These are phyloP conservation scores for Liriodendron chinense DNA, from an alignment of 164 flowering plant species.

Conservation along the genomic window DNA sequence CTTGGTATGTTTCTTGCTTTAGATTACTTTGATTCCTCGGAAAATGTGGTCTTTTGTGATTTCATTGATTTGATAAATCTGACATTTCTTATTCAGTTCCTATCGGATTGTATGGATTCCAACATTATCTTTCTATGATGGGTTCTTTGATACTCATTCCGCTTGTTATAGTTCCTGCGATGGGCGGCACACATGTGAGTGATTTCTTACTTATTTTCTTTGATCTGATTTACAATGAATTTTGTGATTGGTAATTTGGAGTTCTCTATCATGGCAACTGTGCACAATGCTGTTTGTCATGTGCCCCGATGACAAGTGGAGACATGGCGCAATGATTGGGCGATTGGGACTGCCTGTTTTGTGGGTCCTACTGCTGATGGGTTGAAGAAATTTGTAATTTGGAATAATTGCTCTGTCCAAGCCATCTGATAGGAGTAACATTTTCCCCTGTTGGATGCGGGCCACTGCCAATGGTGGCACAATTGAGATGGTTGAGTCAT, in stretches of 20 bases:
- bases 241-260: not conserved
- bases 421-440: not conserved
- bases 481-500: not conserved
- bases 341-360: not conserved
- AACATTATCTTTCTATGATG: constrained; percentile 85
- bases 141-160: constrained; percentile 93
- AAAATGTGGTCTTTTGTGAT: not conserved
- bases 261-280: not conserved
- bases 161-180: constrained; percentile 93
- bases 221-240: no score
- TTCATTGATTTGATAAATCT: constrained; percentile 9
- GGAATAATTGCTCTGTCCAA: not conserved
- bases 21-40: not conserved
- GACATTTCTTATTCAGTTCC: constrained; percentile 55
- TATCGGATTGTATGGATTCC: constrained; percentile 86
- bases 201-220: not conserved
- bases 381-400: not conserved
- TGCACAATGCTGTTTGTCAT: not conserved
- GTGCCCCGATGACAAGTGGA: not conserved
- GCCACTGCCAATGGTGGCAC: no score
- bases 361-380: not conserved
- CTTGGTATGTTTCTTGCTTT: constrained; percentile 49
- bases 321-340: not conserved
- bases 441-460: no score
- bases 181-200: constrained; percentile 91